These are phyloP conservation scores for Helminthosporium solani DNA, from an alignment of 2,329 filamentous ascomycete genomes.

Conservation along the genomic window DNA sequence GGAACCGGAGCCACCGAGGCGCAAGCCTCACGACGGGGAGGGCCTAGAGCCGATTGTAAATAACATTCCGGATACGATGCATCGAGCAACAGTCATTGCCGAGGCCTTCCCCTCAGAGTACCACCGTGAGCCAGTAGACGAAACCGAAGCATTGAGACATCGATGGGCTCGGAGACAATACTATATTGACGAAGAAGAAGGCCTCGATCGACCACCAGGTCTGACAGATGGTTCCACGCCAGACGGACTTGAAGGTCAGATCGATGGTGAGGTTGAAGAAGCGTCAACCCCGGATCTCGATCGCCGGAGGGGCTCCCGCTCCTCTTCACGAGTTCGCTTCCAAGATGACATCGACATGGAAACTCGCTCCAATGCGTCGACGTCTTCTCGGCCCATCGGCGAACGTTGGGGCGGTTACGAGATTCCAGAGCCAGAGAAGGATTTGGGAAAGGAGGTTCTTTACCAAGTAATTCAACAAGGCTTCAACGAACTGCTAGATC, in stretches of 20 bases:
- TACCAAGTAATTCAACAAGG: conserved; percentile 91
- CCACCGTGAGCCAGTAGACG: conserved; percentile 20
- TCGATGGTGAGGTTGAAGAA: conserved; percentile 6
- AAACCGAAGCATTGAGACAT: conserved; percentile 56
- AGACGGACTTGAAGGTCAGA: conserved; percentile 12
- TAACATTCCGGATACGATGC: conserved; percentile 23
- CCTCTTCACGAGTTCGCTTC: conserved; percentile 77
- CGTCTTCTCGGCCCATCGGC: conserved; percentile 65
- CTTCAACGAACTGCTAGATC: conserved; percentile 88
- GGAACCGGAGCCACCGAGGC: conserved; percentile 16
- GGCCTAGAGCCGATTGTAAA: conserved; percentile 32
- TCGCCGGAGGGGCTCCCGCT: conserved; percentile 58
- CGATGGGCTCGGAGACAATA: conserved; percentile 74
- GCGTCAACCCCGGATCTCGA: conserved; percentile 8
- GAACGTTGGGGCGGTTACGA: conserved; percentile 78
- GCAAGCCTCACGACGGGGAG: conserved; percentile 36
- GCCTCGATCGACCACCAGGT: conserved; percentile 46
- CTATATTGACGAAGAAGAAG: conserved; percentile 84
- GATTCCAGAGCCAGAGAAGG: conserved; percentile 75
- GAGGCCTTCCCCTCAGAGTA: not conserved
- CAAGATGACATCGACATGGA: conserved; percentile 72
- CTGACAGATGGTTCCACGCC: conserved; percentile 5
- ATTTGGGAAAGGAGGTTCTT: conserved; percentile 83
- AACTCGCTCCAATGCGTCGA: conserved; percentile 68
- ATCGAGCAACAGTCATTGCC: conserved; percentile 11